A percentile compares a stretch with the other conserved stretches of the same genome.
These are phyloP conservation scores for Wickerhamiella occidentalis DNA, from an alignment of 805 yeast species.

Conservation along the genomic window DNA sequence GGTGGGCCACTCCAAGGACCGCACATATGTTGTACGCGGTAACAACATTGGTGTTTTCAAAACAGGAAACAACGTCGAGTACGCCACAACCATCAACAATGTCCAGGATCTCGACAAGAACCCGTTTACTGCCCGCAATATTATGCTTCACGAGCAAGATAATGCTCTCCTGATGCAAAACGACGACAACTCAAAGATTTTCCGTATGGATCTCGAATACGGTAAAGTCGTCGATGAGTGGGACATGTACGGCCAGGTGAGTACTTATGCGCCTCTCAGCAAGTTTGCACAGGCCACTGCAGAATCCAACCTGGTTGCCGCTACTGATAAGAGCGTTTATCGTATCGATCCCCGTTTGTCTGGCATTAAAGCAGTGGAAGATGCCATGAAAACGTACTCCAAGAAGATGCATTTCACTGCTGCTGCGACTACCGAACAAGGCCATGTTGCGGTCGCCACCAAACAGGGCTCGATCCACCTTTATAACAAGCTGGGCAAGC, in stretches of 20 bases:
- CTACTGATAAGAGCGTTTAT: slow-evolving; percentile 54
- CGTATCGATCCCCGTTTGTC: slow-evolving; percentile 67
- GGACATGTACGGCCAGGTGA: slow-evolving; percentile 33
- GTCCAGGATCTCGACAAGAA: slow-evolving; percentile 42
- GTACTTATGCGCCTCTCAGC: slow-evolving; percentile 50
- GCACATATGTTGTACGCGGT: slow-evolving; percentile 72
- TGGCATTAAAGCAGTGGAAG: slow-evolving; percentile 45
- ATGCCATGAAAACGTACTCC: slow-evolving; percentile 42
- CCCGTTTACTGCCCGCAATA: slow-evolving; percentile 42
- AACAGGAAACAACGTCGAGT: slow-evolving; percentile 43
- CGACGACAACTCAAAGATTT: slow-evolving; percentile 37
- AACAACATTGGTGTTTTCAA: slow-evolving; percentile 70
- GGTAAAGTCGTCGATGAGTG: slow-evolving; percentile 85
- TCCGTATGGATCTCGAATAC: slow-evolving; percentile 63
- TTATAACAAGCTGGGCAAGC: slow-evolving; percentile 48
- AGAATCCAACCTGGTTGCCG: slow-evolving; percentile 65
- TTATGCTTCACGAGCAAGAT: slow-evolving; percentile 72
- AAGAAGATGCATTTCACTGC: slow-evolving; percentile 44
- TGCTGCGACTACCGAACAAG: slow-evolving; percentile 58
- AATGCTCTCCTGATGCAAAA: slow-evolving; percentile 54
- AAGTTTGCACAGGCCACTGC: slow-evolving; percentile 63
- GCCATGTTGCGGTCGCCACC: slow-evolving; percentile 67
- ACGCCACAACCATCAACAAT: slow-evolving; percentile 54
- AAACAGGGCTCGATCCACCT: slow-evolving; percentile 63
- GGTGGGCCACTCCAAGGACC: slow-evolving; percentile 55